A percentile compares a stretch with the other conserved stretches of the same genome.
phyloP scores from a whole-genome alignment of 208 protist species.

The Leptomonas pyrrhocoris region DNA sequence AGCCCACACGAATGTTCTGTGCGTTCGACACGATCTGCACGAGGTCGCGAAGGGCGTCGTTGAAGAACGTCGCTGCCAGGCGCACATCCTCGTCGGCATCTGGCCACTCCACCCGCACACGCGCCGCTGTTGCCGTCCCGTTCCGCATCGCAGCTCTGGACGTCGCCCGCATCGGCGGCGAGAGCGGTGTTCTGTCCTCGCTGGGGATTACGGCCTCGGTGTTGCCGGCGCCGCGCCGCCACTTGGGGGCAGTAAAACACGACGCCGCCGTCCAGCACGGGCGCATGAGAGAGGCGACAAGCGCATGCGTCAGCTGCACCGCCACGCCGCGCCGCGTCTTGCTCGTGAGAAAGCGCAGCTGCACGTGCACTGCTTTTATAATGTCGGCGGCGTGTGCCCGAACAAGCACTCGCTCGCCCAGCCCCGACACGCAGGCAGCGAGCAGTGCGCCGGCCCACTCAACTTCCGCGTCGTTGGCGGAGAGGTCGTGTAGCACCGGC shows the following conservation, averaged over 20 bases:
- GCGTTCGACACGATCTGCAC: constrained; percentile 7
- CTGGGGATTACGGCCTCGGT: neutral
- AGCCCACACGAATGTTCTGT: neutral
- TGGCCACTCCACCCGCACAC: constrained; percentile 22
- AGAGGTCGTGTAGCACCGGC: constrained; percentile 34
- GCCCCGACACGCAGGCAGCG: constrained; percentile 40
- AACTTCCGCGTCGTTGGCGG: constrained; percentile 31
- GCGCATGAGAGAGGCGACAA: constrained; percentile 22
- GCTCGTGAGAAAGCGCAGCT: constrained; percentile 32
- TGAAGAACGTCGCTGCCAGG: constrained; percentile 19
- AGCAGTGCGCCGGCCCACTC: constrained; percentile 50
- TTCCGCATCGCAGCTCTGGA: neutral
- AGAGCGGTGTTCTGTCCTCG: neutral
- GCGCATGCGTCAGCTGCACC: constrained; percentile 8
- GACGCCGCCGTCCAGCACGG: constrained; percentile 9
- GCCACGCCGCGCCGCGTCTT: constrained; percentile 11
- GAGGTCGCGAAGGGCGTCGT: constrained; percentile 14
- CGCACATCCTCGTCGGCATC: constrained; percentile 9
- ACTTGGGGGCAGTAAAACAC: constrained; percentile 12
- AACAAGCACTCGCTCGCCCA: constrained; percentile 21
- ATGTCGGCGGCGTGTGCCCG: constrained; percentile 14
- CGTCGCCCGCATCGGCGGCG: neutral
- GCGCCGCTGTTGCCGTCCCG: constrained; percentile 14
- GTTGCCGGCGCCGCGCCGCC: neutral
- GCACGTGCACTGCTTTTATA: constrained; percentile 9